phyloP scores from a whole-genome alignment of 495 filamentous ascomycete genomes.

The Letharia lupina region DNA sequence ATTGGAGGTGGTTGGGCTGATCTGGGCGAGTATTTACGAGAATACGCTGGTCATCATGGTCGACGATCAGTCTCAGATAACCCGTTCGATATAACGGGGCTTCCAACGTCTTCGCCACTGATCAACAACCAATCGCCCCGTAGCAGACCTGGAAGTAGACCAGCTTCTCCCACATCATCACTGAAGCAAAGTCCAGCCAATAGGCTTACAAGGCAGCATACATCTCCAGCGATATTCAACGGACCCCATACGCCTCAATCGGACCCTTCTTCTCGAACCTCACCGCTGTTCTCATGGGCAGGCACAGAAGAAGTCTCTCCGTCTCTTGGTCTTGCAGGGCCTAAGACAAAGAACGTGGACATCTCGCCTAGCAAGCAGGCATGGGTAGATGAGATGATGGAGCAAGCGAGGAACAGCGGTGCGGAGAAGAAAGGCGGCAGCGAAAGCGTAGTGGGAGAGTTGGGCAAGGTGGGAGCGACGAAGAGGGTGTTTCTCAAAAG shows the following conservation, averaged over 20 bases:
- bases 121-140: background rate
- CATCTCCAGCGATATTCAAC: slow-evolving; percentile 4
- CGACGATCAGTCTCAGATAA: slow-evolving; percentile 29
- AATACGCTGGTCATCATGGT: slow-evolving; percentile 86
- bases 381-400: slow-evolving; percentile 34
- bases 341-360: slow-evolving; percentile 37
- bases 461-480: slow-evolving; percentile 25
- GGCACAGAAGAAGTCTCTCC: slow-evolving; percentile 16
- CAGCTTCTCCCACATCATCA: slow-evolving; percentile 6
- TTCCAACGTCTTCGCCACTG: slow-evolving; percentile 15
- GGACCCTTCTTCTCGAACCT: slow-evolving; percentile 2
- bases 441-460: slow-evolving; percentile 13
- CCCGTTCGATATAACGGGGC: slow-evolving; percentile 23
- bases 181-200: background rate
- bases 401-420: slow-evolving; percentile 19
- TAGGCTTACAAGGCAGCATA: background rate
- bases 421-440: slow-evolving; percentile 1
- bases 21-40: slow-evolving; percentile 84
- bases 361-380: slow-evolving; percentile 46
- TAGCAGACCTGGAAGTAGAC: slow-evolving; percentile 13
- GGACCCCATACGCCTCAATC: slow-evolving; percentile 9
- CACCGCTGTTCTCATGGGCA: slow-evolving; percentile 13
- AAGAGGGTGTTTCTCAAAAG: slow-evolving; percentile 24
- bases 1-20: slow-evolving; percentile 97
- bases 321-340: slow-evolving; percentile 42